Conservation (phyloP, 371 early-diverging fungal genomes). For the Rhizomucor pusillus region DNA sequence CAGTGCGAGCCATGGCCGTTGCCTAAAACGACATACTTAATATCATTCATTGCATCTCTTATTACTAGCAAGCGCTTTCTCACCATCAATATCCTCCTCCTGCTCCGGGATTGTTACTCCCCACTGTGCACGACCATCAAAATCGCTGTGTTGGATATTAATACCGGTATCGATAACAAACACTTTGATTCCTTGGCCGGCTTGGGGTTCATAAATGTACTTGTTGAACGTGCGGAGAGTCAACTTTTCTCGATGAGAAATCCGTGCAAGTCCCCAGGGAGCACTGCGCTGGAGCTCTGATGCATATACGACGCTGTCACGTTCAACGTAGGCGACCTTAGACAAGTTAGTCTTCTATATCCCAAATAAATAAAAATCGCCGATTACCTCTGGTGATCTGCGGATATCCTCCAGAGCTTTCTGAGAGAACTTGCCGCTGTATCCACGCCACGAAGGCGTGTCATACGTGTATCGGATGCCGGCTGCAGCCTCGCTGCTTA, state of each 20-base stretch:
- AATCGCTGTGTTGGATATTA: slow-evolving; percentile 75
- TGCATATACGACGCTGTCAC: slow-evolving; percentile 75
- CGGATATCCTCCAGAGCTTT: slow-evolving; percentile 70
- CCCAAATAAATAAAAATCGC: not conserved
- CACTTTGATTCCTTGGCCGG: slow-evolving; percentile 79
- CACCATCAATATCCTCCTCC: slow-evolving; percentile 73
- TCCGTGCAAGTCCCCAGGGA: slow-evolving; percentile 88
- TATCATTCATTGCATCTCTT: no score
- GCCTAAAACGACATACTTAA: no score
- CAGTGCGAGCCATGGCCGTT: slow-evolving; percentile 94
- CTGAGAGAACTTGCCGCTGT: slow-evolving; percentile 74
- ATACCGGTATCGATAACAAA: slow-evolving; percentile 92
- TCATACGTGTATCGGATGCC: slow-evolving; percentile 78
- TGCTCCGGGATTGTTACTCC: slow-evolving; percentile 68
- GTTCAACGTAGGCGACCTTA: slow-evolving; percentile 85
- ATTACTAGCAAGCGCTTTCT: no score
- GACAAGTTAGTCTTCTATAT: no score
- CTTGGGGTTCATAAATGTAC: slow-evolving; percentile 68
- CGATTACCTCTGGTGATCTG: slow-evolving; percentile 42
- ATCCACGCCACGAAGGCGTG: slow-evolving; percentile 74
- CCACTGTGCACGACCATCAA: slow-evolving; percentile 84
- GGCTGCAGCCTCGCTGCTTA: slow-evolving; percentile 9
- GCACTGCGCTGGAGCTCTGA: slow-evolving; percentile 63
- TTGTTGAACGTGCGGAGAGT: slow-evolving; percentile 62
- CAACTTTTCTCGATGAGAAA: slow-evolving; percentile 70